Conservation (phyloP, 495 filamentous ascomycete species). For the Echria macrotheca region DNA sequence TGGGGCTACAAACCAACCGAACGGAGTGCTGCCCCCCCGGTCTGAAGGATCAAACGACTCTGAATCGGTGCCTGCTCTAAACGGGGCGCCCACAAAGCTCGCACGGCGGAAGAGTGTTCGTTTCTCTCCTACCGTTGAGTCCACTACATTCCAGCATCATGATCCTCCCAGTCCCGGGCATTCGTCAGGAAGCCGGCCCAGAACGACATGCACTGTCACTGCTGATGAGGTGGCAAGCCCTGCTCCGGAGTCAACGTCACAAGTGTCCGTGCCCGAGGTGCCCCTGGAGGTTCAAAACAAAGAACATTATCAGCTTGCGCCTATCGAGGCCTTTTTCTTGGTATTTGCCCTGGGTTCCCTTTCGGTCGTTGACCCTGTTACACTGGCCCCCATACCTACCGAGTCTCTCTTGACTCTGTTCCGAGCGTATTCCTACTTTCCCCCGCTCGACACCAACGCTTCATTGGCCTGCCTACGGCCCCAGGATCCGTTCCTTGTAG, state of each 20-base stretch:
- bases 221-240: too few relatives aligned
- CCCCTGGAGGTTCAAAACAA: slow-evolving; percentile 66
- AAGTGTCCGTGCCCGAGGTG: too few relatives aligned
- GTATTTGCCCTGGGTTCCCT: slow-evolving; percentile 77
- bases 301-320: slow-evolving; percentile 85
- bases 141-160: slow-evolving; percentile 46
- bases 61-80: too few relatives aligned
- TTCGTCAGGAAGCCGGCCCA: slow-evolving; percentile 1
- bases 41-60: too few relatives aligned
- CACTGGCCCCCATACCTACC: slow-evolving; percentile 41
- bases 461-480: slow-evolving; percentile 38
- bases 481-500: slow-evolving; percentile 79
- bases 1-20: too few relatives aligned
- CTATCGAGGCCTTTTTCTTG: slow-evolving; percentile 92
- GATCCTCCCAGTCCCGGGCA: slow-evolving; percentile 40
- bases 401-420: slow-evolving; percentile 59
- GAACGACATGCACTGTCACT: neutral
- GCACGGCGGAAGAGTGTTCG: slow-evolving; percentile 55
- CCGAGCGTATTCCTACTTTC: slow-evolving; percentile 63
- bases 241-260: too few relatives aligned
- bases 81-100: too few relatives aligned
- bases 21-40: too few relatives aligned
- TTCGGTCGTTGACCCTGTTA: slow-evolving; percentile 52
- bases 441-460: slow-evolving; percentile 38
- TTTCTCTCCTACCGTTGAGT: slow-evolving; percentile 57